phyloP scores from a whole-genome alignment of 768 basidiomycete species.

The Melanogaster broomeanus region DNA sequence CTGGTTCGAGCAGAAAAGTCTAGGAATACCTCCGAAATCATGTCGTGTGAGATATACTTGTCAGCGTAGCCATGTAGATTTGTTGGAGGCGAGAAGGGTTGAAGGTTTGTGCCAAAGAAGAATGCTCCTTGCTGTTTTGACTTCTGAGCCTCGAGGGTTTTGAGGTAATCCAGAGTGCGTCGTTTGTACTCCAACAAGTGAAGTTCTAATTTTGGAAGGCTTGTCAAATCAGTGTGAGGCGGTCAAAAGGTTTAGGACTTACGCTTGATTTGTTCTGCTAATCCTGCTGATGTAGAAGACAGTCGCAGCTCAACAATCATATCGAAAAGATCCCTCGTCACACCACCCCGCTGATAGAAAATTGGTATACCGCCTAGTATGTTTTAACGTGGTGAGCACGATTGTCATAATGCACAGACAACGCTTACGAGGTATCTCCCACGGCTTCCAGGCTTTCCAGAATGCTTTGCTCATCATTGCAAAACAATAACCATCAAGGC shows the following conservation, averaged over 20 bases:
- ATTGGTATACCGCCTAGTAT: slow-evolving; percentile 17
- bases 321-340: slow-evolving; percentile 24
- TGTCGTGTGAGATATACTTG: slow-evolving; percentile 15
- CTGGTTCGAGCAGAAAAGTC: slow-evolving; percentile 8
- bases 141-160: slow-evolving; percentile 1
- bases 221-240: background rate
- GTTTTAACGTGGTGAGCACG: background rate
- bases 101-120: background rate
- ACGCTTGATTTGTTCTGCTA: slow-evolving; percentile 25
- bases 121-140: background rate
- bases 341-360: slow-evolving; percentile 20
- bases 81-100: background rate
- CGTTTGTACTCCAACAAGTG: slow-evolving; percentile 23
- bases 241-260: background rate
- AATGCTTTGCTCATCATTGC: slow-evolving; percentile 19
- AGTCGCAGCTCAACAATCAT: slow-evolving; percentile 24
- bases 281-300: slow-evolving; percentile 14
- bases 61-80: slow-evolving; percentile 3
- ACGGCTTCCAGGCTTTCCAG: slow-evolving; percentile 19
- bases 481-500: slow-evolving; percentile 7
- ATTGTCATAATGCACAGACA: background rate
- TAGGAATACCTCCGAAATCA: slow-evolving; percentile 19
- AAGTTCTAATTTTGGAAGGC: slow-evolving; percentile 14
- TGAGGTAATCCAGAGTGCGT: slow-evolving; percentile 14
- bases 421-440: slow-evolving; percentile 20